Evolutionary conservation across 306 rosid genomes (phyloP), one percentile per base, ranked within the genome.

Genomic region (Vigna angularis): DNA sequence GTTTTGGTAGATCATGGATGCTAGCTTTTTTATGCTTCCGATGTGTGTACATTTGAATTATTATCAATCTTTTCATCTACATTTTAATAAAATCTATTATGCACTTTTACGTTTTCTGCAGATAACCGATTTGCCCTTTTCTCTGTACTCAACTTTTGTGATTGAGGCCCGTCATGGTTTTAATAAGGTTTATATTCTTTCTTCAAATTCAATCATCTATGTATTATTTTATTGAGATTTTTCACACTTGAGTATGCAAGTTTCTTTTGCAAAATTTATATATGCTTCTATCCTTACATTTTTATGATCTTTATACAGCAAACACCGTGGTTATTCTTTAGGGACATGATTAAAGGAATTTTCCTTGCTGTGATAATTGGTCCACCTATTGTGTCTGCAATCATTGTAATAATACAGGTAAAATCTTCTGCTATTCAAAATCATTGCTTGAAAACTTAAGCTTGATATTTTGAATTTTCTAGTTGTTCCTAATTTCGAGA

Each of bases 151-250:
- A 40, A 95, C 99, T 79, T 95, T 95, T 85, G 97, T 95, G 88
- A 93, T 95, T 15, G 99, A 95, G 87, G 85, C 91, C 52, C 94
- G 97, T 45, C 99, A 95, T 73, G 99, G 98, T 78, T 95, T 95
- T 80, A 95, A 95, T 57, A 92, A 95, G 87, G 98, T 92, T 78
- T 75, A 81, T 78, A 66, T 77, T 76, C 62, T 36, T 47, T 73
- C 57, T 63, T 69, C 45, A 20, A 70, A 49, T 70, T 58, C 47
- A 44, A 63, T 20, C 56, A 7, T 69, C 40, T 45, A 9, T 61
- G 16, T 30, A 72, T 30, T 67, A n/a, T 79, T 63, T 47, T 50
- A 53, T 78, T 56, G 3, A 40, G 55, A 49, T 55, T 72, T 74
- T 44, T 53, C 48, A 55, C 30, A 16, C 52, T 11, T 77, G 71